Base-by-base conservation (phyloP, 1,284 basidiomycete species). In the Ceratobasidium theobromae region DNA sequence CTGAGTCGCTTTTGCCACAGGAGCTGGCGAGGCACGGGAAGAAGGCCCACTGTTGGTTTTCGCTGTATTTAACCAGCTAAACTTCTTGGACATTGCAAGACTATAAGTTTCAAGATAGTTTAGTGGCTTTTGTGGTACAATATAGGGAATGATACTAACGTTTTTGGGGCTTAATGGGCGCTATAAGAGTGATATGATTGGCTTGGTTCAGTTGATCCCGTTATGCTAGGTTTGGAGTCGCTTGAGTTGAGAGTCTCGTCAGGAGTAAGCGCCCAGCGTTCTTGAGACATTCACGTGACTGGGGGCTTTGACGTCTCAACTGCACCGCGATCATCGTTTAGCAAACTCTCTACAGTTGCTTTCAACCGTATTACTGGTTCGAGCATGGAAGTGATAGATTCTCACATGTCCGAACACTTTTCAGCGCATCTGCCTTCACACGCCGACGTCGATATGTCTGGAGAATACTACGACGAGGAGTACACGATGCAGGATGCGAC, bases 401-500 rank as follows among this genome's bases (percentile, higher is more conserved):
- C 60, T 32, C 60, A 64, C 30, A 64, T 64, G 60, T 25, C 49
- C 25, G 60, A 64, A 27, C 60, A 64, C 9, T 25, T 48, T 38
- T 49, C 58, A 32, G 40, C 35, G n/a, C 28, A 52, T 16, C 25
- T 38, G 14, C 48, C 60, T 6, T 30, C 60, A 6, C 60, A 64
- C 18, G 18, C 40, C 25, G 60, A 64, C 28, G 45, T 64, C 18
- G 60, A 64, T 32, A 64, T 64, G 60, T 64, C 60, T 52, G 48
- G 33, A 28, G 60, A 64, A 11, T 64, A 64, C 38, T 38, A 64
- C n/a, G 60, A 64, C 38, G 60, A 64, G 38, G 60, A 64, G 40
- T 64, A 64, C 60, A 53, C 48, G n/a, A 64, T 64, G 60, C 60
- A 64, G 48, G 60, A 64, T 32, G 60, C 49, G 32, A 64, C 60